Evolutionary conservation across 768 basidiomycete species (phyloP).

Genomic region (Suillus subluteus): DNA sequence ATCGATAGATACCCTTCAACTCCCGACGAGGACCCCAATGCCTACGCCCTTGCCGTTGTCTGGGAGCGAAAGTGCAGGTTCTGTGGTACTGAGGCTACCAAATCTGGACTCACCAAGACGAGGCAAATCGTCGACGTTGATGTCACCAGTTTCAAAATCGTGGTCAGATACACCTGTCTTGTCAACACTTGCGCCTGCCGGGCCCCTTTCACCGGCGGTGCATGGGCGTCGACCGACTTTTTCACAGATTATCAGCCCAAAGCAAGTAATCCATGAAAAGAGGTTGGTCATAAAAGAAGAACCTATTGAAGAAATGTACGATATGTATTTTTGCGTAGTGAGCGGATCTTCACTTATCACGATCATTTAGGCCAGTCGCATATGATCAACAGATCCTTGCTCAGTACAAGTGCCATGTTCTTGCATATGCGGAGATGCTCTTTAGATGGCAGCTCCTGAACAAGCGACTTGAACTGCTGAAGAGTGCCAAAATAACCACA

Average conservation of each 20-base stretch:
- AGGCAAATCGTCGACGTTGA: constrained; percentile 26
- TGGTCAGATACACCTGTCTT: constrained; percentile 56
- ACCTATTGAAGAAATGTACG: constrained; percentile 22
- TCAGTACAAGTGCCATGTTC: constrained; percentile 56
- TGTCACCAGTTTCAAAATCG: constrained; percentile 48
- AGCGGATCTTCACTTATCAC: constrained; percentile 10
- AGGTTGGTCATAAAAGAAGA: constrained; percentile 42
- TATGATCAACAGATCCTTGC: constrained; percentile 45
- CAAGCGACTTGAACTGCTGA: constrained; percentile 75
- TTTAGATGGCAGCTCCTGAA: constrained; percentile 72
- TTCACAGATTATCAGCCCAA: constrained; percentile 42
- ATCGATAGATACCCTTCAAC: constrained; percentile 22
- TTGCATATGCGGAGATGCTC: constrained; percentile 75
- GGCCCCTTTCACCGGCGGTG: constrained; percentile 48
- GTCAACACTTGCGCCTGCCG: constrained; percentile 30
- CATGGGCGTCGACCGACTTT: constrained; percentile 44
- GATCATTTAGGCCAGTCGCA: constrained; percentile 24
- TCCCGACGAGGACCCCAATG: constrained; percentile 13
- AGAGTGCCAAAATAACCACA: constrained; percentile 50
- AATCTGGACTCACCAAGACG: constrained; percentile 34
- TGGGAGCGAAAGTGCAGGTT: constrained; percentile 20
- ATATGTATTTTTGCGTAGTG: not conserved
- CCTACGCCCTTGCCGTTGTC: constrained; percentile 31
- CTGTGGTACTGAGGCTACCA: constrained; percentile 20
- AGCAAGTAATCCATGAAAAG: constrained; percentile 37